A percentile compares a stretch with the other conserved stretches of the same genome.
phyloP scores from a whole-genome alignment of 805 yeast species.

The Saccharomycopsis olivae region DNA sequence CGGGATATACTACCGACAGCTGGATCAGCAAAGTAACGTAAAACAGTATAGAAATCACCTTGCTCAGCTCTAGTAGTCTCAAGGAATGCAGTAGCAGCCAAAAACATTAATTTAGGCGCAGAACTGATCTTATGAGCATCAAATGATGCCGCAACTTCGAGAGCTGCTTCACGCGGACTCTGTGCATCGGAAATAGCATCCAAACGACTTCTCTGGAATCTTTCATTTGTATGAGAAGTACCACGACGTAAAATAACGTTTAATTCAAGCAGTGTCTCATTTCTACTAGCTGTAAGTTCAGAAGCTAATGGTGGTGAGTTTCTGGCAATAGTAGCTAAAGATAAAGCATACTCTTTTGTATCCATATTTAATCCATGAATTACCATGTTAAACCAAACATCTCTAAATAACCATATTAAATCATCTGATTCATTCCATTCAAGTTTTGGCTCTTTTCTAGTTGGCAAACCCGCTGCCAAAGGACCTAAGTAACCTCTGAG shows the following conservation, averaged over 20 bases:
- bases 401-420: slow-evolving; percentile 55
- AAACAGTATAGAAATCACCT: slow-evolving; percentile 72
- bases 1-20: slow-evolving; percentile 69
- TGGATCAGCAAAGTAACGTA: slow-evolving; percentile 80
- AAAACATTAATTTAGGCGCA: slow-evolving; percentile 67
- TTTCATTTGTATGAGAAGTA: slow-evolving; percentile 70
- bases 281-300: slow-evolving; percentile 66
- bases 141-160: too few relatives aligned
- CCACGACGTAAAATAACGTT: slow-evolving; percentile 87
- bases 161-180: background rate
- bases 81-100: slow-evolving; percentile 69
- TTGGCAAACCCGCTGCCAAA: slow-evolving; percentile 65
- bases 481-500: slow-evolving; percentile 59
- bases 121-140: slow-evolving; percentile 9
- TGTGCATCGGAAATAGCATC: slow-evolving; percentile 20
- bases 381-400: slow-evolving; percentile 90
- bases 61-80: slow-evolving; percentile 70
- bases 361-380: slow-evolving; percentile 76
- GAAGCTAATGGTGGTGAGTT: slow-evolving; percentile 84
- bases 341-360: slow-evolving; percentile 33
- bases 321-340: slow-evolving; percentile 60
- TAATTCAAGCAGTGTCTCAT: slow-evolving; percentile 86
- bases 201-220: slow-evolving; percentile 58
- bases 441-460: slow-evolving; percentile 32
- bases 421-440: slow-evolving; percentile 28